Percentiles rank a stretch among this genome's conserved stretches.
Conservation (phyloP, 2,329 filamentous ascomycete genomes). For the Ceratocystis variospora region DNA sequence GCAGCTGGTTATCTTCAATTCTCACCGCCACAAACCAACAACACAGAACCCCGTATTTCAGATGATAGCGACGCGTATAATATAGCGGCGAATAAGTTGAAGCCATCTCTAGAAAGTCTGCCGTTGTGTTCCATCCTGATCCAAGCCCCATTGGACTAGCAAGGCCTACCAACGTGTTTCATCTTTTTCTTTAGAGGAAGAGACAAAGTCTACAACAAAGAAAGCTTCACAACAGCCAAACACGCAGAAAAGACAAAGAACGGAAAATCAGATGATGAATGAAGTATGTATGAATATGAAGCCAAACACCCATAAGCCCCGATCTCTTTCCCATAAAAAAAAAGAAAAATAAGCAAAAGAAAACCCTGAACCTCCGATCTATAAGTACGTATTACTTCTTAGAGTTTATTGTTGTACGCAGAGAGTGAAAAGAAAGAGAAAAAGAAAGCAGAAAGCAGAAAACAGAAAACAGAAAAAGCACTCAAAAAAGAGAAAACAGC, state of each 20-base stretch:
- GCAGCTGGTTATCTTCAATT: too few species aligned
- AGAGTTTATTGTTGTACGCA: background rate
- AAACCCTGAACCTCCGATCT: background rate
- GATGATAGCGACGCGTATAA: background rate
- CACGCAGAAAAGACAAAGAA: too few species aligned
- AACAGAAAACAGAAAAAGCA: background rate
- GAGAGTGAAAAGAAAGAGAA: background rate
- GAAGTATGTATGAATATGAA: too few species aligned
- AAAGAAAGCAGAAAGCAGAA: background rate
- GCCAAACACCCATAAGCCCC: too few species aligned
- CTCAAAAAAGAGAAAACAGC: background rate
- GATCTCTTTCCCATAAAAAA: background rate
- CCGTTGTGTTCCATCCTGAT: background rate
- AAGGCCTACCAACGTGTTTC: background rate
- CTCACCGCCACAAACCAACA: too few species aligned
- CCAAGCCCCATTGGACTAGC: background rate
- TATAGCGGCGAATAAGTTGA: background rate
- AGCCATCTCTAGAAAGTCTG: background rate
- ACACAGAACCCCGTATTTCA: too few species aligned
- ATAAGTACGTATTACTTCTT: background rate
- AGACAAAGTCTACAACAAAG: too few species aligned
- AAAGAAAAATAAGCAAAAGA: background rate
- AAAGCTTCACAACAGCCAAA: too few species aligned
- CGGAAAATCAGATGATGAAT: too few species aligned
- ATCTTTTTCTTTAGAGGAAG: too few species aligned